Percentiles rank a stretch among this genome's conserved stretches.
phyloP scores from a whole-genome alignment of 441 rosid species.

The Gossypium schwendimanii region DNA sequence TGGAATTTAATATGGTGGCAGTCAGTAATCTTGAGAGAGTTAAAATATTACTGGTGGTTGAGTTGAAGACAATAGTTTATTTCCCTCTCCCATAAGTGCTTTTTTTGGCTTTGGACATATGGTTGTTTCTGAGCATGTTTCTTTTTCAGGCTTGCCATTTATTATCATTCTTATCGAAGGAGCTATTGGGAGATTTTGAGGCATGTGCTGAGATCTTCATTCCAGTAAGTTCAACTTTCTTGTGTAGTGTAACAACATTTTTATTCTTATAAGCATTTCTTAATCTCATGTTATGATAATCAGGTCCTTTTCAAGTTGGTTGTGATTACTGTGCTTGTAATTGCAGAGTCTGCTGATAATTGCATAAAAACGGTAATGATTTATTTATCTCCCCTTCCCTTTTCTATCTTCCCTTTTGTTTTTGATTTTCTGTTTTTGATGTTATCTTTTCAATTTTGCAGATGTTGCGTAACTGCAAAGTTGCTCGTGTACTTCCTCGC shows the following conservation, averaged over 20 bases:
- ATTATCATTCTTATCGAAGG: conserved; percentile 87
- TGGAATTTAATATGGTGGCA: background rate
- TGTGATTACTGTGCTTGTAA: conserved; percentile 99
- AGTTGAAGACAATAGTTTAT: conserved; percentile 2
- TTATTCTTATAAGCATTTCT: conserved; percentile 13
- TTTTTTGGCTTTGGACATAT: conserved; percentile 7
- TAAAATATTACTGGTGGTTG: background rate
- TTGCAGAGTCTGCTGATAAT: conserved; percentile 98
- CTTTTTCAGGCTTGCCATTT: conserved; percentile 82
- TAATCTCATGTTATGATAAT: conserved; percentile 37
- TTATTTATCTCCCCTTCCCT: conserved; percentile 6
- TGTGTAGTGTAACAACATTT: conserved; percentile 9
- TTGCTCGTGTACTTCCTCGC: conserved; percentile 81
- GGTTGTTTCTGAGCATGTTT: conserved; percentile 18
- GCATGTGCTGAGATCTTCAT: conserved; percentile 86
- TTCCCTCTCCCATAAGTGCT: background rate
- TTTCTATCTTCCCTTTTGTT: conserved; percentile 13
- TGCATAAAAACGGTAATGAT: conserved; percentile 85
- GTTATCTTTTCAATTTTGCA: conserved; percentile 19
- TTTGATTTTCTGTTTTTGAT: conserved; percentile 14
- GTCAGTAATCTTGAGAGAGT: background rate
- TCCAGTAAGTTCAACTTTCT: conserved; percentile 52
- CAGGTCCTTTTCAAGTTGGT: conserved; percentile 99
- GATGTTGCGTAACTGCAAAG: conserved; percentile 98
- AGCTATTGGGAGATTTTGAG: conserved; percentile 91